Percentiles rank a stretch among this genome's conserved stretches.
Evolutionary conservation across 495 filamentous ascomycete genomes (phyloP).

Genomic region (Chaetomium fimeti): DNA sequence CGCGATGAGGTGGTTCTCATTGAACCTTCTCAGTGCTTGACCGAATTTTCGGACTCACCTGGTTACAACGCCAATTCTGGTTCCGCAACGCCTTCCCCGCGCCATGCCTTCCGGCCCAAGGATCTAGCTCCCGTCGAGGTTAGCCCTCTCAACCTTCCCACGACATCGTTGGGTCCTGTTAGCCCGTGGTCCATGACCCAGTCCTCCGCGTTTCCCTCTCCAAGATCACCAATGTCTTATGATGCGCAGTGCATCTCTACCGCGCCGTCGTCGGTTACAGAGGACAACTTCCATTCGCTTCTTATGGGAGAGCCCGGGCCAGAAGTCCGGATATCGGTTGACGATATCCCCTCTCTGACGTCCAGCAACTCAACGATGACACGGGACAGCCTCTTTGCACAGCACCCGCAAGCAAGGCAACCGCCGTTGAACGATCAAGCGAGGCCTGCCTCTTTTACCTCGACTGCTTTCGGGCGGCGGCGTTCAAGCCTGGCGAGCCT

Average conservation of each 20-base stretch:
- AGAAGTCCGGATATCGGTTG: conserved; percentile 70
- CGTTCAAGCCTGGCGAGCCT: conserved; percentile 82
- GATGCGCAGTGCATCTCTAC: conserved; percentile 70
- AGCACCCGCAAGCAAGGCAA: conserved; percentile 34
- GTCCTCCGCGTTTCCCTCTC: conserved; percentile 57
- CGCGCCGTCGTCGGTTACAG: conserved; percentile 66
- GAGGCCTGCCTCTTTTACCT: conserved; percentile 67
- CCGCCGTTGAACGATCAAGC: conserved; percentile 49
- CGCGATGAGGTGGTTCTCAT: neutral
- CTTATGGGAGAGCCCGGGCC: conserved; percentile 62
- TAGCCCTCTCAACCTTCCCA: conserved; percentile 45
- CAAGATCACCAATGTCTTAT: conserved; percentile 61
- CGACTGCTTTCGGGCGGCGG: conserved; percentile 66
- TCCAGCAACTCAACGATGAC: conserved; percentile 86
- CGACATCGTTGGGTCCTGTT: conserved; percentile 50
- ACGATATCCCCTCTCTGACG: conserved; percentile 83
- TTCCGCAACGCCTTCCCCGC: conserved; percentile 58
- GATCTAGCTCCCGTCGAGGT: conserved; percentile 56
- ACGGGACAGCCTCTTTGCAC: conserved; percentile 54
- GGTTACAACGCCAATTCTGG: conserved; percentile 37
- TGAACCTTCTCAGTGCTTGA: neutral
- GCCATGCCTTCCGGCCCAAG: conserved; percentile 51
- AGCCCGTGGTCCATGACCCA: conserved; percentile 53
- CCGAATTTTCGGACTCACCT: conserved; percentile 1
- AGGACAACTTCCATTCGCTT: conserved; percentile 63